Percentiles rank a stretch among this genome's conserved stretches.
These are phyloP conservation scores for Corynascus novoguineensis DNA, from an alignment of 495 filamentous ascomycete genomes.

Conservation along the genomic window DNA sequence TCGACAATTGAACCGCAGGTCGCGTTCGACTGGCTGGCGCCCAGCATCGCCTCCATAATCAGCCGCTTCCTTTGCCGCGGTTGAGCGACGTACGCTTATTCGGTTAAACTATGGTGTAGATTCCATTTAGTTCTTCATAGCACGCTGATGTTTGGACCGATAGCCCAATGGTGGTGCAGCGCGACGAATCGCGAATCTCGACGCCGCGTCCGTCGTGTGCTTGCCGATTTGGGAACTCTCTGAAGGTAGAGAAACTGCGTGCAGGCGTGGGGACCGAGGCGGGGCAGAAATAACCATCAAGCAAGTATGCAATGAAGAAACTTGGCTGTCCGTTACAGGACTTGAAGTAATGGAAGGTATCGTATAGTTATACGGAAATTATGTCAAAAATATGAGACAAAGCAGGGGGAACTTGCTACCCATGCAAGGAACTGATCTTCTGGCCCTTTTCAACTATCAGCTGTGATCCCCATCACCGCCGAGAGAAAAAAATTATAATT, in stretches of 20 bases:
- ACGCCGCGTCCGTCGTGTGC: background rate
- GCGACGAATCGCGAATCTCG: background rate
- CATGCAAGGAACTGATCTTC: too few relatives aligned
- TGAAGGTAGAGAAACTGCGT: background rate
- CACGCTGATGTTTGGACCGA: background rate
- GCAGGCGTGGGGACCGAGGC: background rate
- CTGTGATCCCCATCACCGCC: too few relatives aligned
- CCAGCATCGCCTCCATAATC: conserved; percentile 36
- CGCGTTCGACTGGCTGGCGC: conserved; percentile 25
- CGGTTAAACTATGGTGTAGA: background rate
- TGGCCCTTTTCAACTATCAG: too few relatives aligned
- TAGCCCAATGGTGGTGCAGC: background rate
- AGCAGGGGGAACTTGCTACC: too few relatives aligned
- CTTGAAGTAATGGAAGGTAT: too few relatives aligned
- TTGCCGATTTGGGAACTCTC: background rate
- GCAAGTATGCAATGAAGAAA: too few relatives aligned
- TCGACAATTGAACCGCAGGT: conserved; percentile 38
- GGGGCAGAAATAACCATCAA: background rate
- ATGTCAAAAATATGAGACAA: too few relatives aligned
- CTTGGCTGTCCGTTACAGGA: too few relatives aligned
- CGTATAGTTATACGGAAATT: too few relatives aligned
- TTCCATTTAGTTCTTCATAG: background rate
- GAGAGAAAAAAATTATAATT: too few relatives aligned
- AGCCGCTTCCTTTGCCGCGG: background rate
- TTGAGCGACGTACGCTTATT: background rate